These are phyloP conservation scores for Colletotrichum camelliae DNA, from an alignment of 2,329 filamentous ascomycete species.

Conservation along the genomic window DNA sequence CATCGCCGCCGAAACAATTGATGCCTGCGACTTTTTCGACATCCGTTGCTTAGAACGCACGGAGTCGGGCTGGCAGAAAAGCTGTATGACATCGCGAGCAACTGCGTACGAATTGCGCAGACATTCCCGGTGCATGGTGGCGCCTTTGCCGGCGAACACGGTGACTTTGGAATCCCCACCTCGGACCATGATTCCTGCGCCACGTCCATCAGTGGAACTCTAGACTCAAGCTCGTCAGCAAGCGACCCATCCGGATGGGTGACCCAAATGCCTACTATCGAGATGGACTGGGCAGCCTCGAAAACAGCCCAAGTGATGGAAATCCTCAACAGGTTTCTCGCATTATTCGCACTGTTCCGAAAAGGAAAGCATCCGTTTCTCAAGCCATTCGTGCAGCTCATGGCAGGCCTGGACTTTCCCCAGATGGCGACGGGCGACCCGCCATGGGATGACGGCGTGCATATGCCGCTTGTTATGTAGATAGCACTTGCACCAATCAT, in stretches of 20 bases:
- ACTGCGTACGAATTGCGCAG: not conserved
- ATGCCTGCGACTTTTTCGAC: not conserved
- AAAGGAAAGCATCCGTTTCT: not conserved
- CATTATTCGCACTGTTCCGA: not conserved
- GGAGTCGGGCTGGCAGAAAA: not conserved
- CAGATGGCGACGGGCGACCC: not conserved
- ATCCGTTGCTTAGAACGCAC: not conserved
- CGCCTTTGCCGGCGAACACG: not conserved
- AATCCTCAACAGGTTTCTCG: not conserved
- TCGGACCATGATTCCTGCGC: not conserved
- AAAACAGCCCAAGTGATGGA: not conserved
- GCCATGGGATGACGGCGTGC: not conserved
- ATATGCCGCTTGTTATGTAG: not conserved
- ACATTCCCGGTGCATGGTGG: not conserved
- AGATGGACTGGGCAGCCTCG: not conserved
- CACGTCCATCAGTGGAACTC: not conserved
- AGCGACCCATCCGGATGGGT: not conserved
- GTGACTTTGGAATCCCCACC: not conserved
- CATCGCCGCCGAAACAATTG: not conserved
- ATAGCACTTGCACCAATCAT: not conserved
- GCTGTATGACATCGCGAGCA: not conserved
- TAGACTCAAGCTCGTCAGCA: too few relatives aligned
- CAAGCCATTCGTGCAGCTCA: not conserved
- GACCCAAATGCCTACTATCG: not conserved
- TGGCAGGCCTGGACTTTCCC: not conserved